Evolutionary conservation across 352 stramenopile genomes (phyloP), one percentile per base, ranked within the genome.

Genomic region (Phytopythium mirpurense): DNA sequence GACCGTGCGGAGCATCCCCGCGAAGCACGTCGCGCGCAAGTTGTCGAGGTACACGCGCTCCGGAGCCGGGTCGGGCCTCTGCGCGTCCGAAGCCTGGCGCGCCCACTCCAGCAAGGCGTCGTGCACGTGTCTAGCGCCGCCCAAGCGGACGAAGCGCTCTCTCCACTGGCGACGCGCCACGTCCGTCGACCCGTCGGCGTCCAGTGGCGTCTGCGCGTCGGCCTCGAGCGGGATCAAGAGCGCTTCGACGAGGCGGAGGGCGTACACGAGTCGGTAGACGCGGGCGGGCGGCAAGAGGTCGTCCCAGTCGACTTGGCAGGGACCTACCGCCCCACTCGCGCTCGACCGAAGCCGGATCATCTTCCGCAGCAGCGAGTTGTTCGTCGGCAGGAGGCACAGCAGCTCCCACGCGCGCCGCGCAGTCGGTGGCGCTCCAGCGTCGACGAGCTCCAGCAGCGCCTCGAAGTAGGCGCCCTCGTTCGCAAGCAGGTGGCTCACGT

Each of bases 341-440:
- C 48, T 41, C 10, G 44, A 44, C 15, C 79, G 73, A 10, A 93
- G 63, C 8, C 59, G 65, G 34, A 92, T 80, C 74, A 92, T 92
- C 26, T 68, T 62, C 15, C 72, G 73, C 21, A 93, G 54, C 10
- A 88, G 49, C 1, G 72, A 55, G 29, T 80, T 75, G 56, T 87
- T 93, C 12, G 79, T 88, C 5, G 83, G 83, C 7, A 93, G 50
- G 7, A 71, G 65, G 24, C 76, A 90, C 9, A 93, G 57, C 23
- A 93, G 52, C 32, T 89, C 79, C 83, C 83, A 93, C 23, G 76
- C 76, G 11, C 83, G 70, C 46, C 83, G 70, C 0, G 74, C 81
- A 0, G 72, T 90, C 0, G 62, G 48, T 14, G 54, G 32, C 6
- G 78, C 68, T 10, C 68, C 46, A 67, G 62, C 82, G 14, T 83